Percentiles rank a stretch among this genome's conserved stretches.
These are phyloP conservation scores for Extremus antarcticus DNA, from an alignment of 495 filamentous ascomycete species.

Conservation along the genomic window DNA sequence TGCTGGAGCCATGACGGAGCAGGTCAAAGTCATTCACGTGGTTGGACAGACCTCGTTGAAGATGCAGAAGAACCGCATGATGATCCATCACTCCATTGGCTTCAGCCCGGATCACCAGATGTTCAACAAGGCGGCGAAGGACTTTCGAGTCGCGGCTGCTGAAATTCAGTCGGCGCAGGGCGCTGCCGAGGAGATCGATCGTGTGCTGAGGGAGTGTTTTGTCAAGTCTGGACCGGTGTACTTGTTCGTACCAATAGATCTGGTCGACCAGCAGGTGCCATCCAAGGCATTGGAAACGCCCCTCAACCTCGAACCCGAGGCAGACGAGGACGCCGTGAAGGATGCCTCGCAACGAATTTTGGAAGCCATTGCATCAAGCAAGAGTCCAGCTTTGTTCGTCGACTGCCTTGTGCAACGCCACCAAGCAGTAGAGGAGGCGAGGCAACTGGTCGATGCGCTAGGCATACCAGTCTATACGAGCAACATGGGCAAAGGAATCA, in stretches of 20 bases:
- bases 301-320: constrained; percentile 23
- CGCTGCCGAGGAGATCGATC: constrained; percentile 31
- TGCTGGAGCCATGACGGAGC: constrained; percentile 29
- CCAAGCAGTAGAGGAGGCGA: constrained; percentile 20
- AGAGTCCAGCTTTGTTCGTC: constrained; percentile 26
- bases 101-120: constrained; percentile 19
- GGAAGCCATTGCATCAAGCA: constrained; percentile 22
- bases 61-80: constrained; percentile 29
- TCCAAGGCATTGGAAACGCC: constrained; percentile 22
- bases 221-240: constrained; percentile 29
- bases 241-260: constrained; percentile 33
- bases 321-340: constrained; percentile 22
- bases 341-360: constrained; percentile 23
- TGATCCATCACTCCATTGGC: constrained; percentile 35
- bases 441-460: constrained; percentile 21
- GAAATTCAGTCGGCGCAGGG: constrained; percentile 27
- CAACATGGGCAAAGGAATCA: constrained; percentile 28
- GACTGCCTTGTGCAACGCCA: constrained; percentile 28
- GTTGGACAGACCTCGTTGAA: constrained; percentile 30
- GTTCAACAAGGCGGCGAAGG: constrained; percentile 29
- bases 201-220: constrained; percentile 30
- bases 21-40: constrained; percentile 32
- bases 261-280: constrained; percentile 25
- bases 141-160: constrained; percentile 25
- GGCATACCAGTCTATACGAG: constrained; percentile 23